Base-by-base conservation (phyloP, 2,329 filamentous ascomycete genomes). In the Bipolaris zeicola region DNA sequence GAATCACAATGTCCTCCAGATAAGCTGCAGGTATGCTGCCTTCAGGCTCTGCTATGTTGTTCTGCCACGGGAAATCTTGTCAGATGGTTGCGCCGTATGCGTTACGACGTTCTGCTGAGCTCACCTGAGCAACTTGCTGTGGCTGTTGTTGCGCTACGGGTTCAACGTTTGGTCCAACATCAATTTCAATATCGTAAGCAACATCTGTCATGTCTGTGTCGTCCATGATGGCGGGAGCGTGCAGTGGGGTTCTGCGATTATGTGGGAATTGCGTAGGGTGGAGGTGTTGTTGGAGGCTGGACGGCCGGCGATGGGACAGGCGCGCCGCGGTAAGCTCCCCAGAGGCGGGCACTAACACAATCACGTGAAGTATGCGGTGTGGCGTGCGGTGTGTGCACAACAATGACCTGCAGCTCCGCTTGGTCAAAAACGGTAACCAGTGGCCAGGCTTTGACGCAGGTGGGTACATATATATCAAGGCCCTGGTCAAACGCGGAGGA, bases 131-230 rank as follows among this genome's bases (percentile, higher is more conserved):
- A 55, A 67, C 60, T 55, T 68, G 61, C 33, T 66, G 65, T 43
- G 65, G 64, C 44, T 66, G 65, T 52, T 28, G 42, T 41, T 65
- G 67, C 47, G 55, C 58, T 57, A 62, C 55, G 47, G 63, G 57
- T 31, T 63, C 50, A 43, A 62, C 37, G 48, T 60, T 58, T 52
- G 67, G 59, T 52, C 62, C 63, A 56, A 69, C 59, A 63, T 70
- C 72, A 48, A 77, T 67, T 57, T 76, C 73, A 52, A 76, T 74
- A 60, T 76, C 74, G 53, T 71, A 73, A 43, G 68, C 71, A 33
- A 66, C 69, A 55, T 76, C 73, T 34, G 66, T 71, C 69, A 72
- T 73, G 46, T 74, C 67, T 37, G 67, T 67, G 52, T 74, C 69
- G 46, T 74, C 69, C 64, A 71, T 73, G 48, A 37, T 43, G 51